These are phyloP conservation scores for Calonectria pseudoturangicola DNA, from an alignment of 2,329 filamentous ascomycete species.

Conservation along the genomic window DNA sequence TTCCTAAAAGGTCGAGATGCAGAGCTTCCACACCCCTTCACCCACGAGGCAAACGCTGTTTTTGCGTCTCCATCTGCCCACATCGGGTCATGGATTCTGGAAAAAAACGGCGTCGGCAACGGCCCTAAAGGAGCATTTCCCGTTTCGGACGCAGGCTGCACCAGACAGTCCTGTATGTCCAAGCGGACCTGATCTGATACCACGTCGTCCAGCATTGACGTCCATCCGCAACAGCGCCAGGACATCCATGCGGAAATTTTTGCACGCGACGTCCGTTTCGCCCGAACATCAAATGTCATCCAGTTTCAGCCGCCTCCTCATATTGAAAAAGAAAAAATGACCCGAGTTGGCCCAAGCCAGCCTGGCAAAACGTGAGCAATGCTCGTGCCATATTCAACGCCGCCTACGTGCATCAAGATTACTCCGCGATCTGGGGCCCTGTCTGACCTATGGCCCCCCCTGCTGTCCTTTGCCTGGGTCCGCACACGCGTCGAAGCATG, in stretches of 20 bases:
- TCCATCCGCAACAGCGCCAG: not conserved
- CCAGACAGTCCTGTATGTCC: conserved; percentile 28
- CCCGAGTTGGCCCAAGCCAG: conserved; percentile 36
- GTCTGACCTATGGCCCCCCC: conserved; percentile 33
- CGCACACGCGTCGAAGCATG: conserved; percentile 52
- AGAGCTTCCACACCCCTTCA: conserved; percentile 50
- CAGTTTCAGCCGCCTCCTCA: conserved; percentile 19
- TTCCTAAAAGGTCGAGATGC: conserved; percentile 54
- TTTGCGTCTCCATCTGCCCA: conserved; percentile 42
- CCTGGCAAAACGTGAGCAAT: conserved; percentile 44
- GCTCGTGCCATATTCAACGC: conserved; percentile 37
- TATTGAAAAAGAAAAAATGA: conserved; percentile 9
- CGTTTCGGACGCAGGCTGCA: conserved; percentile 31
- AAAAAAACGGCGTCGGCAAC: conserved; percentile 43
- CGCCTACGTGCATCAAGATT: conserved; percentile 45
- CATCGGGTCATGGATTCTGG: conserved; percentile 42
- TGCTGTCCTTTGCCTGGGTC: conserved; percentile 47
- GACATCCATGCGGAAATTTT: conserved; percentile 2
- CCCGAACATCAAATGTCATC: conserved; percentile 26
- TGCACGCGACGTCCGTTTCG: conserved; percentile 4
- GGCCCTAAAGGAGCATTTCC: conserved; percentile 41
- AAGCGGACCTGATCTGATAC: conserved; percentile 34
- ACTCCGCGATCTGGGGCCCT: conserved; percentile 51
- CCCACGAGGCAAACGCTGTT: conserved; percentile 28
- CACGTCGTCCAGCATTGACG: conserved; percentile 25